These are phyloP conservation scores for Metschnikowia proteae DNA, from an alignment of 805 yeast genomes.

Conservation along the genomic window DNA sequence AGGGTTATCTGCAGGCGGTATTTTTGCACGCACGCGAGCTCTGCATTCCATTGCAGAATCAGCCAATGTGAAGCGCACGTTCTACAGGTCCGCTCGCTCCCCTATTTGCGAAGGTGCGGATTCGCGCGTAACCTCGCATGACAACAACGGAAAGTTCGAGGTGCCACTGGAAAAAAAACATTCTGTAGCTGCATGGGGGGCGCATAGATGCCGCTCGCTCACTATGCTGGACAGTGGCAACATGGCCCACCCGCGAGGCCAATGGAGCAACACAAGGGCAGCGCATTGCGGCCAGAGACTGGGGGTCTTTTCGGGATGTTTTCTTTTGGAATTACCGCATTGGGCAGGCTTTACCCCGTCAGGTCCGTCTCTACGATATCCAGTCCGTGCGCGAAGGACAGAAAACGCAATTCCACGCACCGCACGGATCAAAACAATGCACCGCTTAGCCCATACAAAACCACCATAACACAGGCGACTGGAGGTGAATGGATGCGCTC, in stretches of 20 bases:
- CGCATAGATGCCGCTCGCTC: not conserved
- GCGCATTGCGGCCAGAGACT: too few relatives aligned
- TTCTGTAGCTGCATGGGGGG: not conserved
- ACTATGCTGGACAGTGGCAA: too few relatives aligned
- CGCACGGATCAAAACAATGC: not conserved
- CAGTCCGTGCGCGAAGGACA: too few relatives aligned
- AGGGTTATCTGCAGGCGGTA: not conserved
- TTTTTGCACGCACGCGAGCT: not conserved
- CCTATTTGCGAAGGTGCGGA: not conserved
- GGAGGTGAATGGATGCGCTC: too few relatives aligned
- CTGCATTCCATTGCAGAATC: slow-evolving; percentile 2
- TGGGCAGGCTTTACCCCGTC: too few relatives aligned
- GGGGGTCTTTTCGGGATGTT: too few relatives aligned
- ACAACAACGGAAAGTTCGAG: not conserved
- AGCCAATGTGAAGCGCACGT: slow-evolving; percentile 4
- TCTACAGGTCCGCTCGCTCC: not conserved
- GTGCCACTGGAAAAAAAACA: not conserved
- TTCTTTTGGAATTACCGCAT: too few relatives aligned
- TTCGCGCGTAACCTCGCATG: not conserved
- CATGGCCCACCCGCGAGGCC: too few relatives aligned
- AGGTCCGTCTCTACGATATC: too few relatives aligned
- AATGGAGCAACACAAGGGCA: too few relatives aligned
- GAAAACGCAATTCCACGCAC: not conserved
- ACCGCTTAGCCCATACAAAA: not conserved
- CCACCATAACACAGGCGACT: too few relatives aligned